phyloP scores from a whole-genome alignment of 2,329 filamentous ascomycete species.

The Fusarium sp. region DNA sequence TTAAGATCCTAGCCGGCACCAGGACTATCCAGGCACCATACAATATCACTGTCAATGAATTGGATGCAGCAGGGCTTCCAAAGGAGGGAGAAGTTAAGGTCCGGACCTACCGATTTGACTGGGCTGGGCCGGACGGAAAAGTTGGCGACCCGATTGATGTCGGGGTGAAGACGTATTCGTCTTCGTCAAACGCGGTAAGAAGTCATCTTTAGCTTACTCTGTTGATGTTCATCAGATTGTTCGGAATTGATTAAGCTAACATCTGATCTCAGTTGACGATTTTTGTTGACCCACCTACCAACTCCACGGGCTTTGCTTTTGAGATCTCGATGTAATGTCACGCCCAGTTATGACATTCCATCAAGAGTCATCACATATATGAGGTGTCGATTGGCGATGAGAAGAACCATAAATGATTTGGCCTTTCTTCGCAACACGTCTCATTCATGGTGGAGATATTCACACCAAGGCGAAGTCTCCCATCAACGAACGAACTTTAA shows the following conservation, averaged over 20 bases:
- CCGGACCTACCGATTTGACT: neutral
- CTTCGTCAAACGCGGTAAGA: neutral
- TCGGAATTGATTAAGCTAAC: neutral
- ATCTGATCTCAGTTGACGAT: neutral
- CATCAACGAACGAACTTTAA: too few relatives aligned
- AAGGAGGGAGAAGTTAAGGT: neutral
- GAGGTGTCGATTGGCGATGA: too few relatives aligned
- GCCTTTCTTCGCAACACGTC: too few relatives aligned
- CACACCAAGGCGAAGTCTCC: rapidly evolving
- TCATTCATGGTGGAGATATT: too few relatives aligned
- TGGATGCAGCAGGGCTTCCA: rapidly evolving
- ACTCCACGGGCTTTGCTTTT: neutral
- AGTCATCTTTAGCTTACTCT: too few relatives aligned
- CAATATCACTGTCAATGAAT: rapidly evolving
- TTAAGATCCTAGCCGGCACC: neutral
- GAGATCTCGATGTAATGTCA: neutral
- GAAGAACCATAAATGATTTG: too few relatives aligned
- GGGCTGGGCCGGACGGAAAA: neutral
- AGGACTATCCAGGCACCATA: neutral
- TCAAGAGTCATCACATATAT: too few relatives aligned
- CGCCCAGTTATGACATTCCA: too few relatives aligned
- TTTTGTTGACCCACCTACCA: neutral
- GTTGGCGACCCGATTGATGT: neutral
- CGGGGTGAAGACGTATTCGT: neutral
- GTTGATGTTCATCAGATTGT: too few relatives aligned